Percentiles rank a stretch among this genome's conserved stretches.
phyloP scores from a whole-genome alignment of 2,329 filamentous ascomycete genomes.

The Phialophora tarda region DNA sequence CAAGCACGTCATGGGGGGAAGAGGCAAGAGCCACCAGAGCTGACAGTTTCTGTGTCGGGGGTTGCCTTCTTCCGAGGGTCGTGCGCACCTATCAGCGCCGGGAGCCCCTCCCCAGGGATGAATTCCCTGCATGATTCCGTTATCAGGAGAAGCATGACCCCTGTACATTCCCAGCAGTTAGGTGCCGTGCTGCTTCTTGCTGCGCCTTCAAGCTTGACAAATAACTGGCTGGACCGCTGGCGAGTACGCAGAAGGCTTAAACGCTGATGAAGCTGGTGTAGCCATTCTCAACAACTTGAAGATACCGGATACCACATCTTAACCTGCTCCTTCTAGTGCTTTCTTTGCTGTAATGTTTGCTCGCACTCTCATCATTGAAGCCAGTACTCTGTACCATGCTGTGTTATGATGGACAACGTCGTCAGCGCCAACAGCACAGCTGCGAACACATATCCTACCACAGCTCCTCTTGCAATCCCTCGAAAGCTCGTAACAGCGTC shows the following conservation, averaged over 20 bases:
- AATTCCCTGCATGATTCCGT: slow-evolving; percentile 20
- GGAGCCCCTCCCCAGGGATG: neutral
- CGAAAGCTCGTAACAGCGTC: neutral
- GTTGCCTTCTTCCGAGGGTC: neutral
- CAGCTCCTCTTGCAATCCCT: neutral
- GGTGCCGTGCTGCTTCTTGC: neutral
- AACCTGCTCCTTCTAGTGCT: too few species aligned
- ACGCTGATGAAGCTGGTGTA: neutral
- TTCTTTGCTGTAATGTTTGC: too few species aligned
- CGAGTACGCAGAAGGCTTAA: neutral
- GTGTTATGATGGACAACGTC: neutral
- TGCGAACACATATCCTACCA: neutral
- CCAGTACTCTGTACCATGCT: too few species aligned
- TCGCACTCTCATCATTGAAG: too few species aligned
- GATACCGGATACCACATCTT: too few species aligned
- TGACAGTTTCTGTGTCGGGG: slow-evolving; percentile 16
- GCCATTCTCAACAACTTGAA: neutral
- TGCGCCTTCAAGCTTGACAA: neutral
- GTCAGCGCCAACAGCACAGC: neutral
- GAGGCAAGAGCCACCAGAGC: neutral
- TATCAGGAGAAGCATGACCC: slow-evolving; percentile 19
- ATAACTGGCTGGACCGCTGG: neutral
- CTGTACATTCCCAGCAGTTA: neutral
- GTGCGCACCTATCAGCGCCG: slow-evolving; percentile 5
- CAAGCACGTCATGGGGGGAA: slow-evolving; percentile 19